Percentiles rank a stretch among this genome's conserved stretches.
These are phyloP conservation scores for Carex scoparia DNA, from an alignment of 176 grass and related monocot species.

Conservation along the genomic window DNA sequence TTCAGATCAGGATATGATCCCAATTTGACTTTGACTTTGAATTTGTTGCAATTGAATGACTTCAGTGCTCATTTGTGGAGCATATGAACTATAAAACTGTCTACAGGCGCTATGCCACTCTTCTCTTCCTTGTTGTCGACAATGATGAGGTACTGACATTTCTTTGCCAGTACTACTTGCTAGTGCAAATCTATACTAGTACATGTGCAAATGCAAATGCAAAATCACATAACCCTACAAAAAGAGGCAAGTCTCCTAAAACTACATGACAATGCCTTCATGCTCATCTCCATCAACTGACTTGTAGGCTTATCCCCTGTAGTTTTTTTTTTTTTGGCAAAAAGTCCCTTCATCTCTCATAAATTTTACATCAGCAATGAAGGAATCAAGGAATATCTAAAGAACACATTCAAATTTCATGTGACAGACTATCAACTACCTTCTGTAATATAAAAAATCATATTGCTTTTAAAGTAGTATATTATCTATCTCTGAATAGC, in stretches of 20 bases:
- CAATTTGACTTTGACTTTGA: too few species aligned
- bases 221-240: too few species aligned
- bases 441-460: not conserved
- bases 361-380: not conserved
- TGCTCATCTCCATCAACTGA: not conserved
- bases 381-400: not conserved
- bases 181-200: conserved; percentile 24
- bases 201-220: conserved; percentile 1
- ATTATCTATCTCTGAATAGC: too few species aligned
- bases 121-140: conserved; percentile 93
- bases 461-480: not conserved
- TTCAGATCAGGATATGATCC: too few species aligned
- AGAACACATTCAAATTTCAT: not conserved
- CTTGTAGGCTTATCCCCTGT: not conserved
- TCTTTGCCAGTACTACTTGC: too few species aligned
- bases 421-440: not conserved
- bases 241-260: too few species aligned
- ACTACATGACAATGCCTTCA: too few species aligned
- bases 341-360: not conserved
- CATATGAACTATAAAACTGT: conserved; percentile 96
- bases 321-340: not conserved
- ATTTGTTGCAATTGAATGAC: too few species aligned
- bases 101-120: conserved; percentile 89
- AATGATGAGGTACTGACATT: conserved; percentile 56
- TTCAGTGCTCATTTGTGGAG: conserved; percentile 96